Conservation (phyloP, 257 asterid species). For the Solanum sitiens region DNA sequence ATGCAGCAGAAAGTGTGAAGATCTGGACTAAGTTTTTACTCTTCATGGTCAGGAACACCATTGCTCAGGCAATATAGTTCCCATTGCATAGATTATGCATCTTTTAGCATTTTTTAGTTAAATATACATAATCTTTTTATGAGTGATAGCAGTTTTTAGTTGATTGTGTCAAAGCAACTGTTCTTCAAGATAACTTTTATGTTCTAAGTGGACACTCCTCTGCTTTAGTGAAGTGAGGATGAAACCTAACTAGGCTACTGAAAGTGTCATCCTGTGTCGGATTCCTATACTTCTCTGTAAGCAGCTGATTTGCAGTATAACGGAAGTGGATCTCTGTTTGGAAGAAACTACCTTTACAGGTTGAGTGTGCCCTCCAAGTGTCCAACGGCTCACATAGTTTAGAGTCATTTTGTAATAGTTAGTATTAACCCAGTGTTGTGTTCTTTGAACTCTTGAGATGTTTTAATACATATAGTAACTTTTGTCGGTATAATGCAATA, state of each 20-base stretch:
- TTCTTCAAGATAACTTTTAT: not conserved
- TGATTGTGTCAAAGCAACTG: not conserved
- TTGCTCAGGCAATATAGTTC: not conserved
- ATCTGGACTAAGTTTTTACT: not conserved
- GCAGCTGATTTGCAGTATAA: not conserved
- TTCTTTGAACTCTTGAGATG: not conserved
- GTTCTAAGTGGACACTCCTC: not conserved
- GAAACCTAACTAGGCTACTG: not conserved
- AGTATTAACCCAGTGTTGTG: not conserved
- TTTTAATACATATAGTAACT: not conserved
- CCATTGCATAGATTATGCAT: not conserved
- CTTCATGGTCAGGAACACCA: not conserved
- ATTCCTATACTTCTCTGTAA: not conserved
- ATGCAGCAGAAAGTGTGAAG: not conserved
- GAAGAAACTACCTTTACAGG: not conserved
- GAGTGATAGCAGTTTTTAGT: not conserved
- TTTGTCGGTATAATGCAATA: not conserved
- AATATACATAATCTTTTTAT: not conserved
- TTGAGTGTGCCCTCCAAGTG: not conserved
- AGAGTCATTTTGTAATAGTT: not conserved
- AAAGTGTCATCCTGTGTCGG: not conserved
- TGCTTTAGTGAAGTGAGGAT: not conserved
- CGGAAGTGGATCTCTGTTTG: not conserved
- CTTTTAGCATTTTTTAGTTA: not conserved
- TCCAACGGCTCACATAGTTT: not conserved